A percentile compares a stretch with the other conserved stretches of the same genome.
phyloP scores from a whole-genome alignment of 2,329 filamentous ascomycete species.

The Pyrenochaeta sp. region DNA sequence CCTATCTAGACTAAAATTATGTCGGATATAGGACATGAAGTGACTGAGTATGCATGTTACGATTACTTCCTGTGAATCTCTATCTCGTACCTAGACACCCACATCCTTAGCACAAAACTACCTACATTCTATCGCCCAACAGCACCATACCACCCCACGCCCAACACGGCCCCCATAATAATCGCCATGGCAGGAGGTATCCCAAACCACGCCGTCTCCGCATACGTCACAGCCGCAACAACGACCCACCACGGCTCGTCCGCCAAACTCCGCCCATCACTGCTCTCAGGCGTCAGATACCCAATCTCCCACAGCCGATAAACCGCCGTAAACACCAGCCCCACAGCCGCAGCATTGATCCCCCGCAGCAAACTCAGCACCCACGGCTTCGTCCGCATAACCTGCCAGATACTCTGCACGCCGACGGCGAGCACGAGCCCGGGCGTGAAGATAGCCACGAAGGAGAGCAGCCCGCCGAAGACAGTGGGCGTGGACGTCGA shows the following conservation, averaged over 20 bases:
- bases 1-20: no score
- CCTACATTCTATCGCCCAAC: no score
- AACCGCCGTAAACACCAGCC: slow-evolving; percentile 54
- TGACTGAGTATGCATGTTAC: no score
- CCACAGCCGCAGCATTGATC: slow-evolving; percentile 53
- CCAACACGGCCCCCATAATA: slow-evolving; percentile 48
- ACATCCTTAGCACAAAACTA: no score
- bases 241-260: slow-evolving; percentile 56
- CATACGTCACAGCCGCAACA: slow-evolving; percentile 51
- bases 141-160: slow-evolving; percentile 51
- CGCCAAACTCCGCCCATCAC: slow-evolving; percentile 46
- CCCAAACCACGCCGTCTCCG: slow-evolving; percentile 51
- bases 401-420: slow-evolving; percentile 49
- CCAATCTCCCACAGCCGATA: slow-evolving; percentile 56
- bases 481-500: slow-evolving; percentile 33
- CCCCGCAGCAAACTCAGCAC: slow-evolving; percentile 48
- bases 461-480: slow-evolving; percentile 48
- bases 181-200: slow-evolving; percentile 51
- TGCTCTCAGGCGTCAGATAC: slow-evolving; percentile 48
- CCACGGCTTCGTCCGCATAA: slow-evolving; percentile 42
- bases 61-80: no score
- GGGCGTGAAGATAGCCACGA: slow-evolving; percentile 52
- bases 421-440: slow-evolving; percentile 49
- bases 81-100: no score
- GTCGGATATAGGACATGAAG: no score